Conservation (phyloP, 2,329 filamentous ascomycete genomes). For the Fusarium goolgardi region DNA sequence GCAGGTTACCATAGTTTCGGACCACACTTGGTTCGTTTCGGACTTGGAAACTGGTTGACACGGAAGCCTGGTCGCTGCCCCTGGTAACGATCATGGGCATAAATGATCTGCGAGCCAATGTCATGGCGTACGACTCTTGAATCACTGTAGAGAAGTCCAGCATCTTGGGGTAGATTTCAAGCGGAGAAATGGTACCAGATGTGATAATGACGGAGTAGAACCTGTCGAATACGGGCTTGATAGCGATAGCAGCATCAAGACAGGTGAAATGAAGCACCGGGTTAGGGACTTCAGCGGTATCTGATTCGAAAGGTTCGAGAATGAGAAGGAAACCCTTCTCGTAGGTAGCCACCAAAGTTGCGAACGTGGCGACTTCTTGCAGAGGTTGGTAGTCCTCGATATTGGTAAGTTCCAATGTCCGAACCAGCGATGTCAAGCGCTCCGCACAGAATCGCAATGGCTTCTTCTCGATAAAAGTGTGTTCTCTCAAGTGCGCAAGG, state of each 20-base stretch:
- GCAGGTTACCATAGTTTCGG: slow-evolving; percentile 91
- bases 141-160: slow-evolving; percentile 91
- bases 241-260: slow-evolving; percentile 95
- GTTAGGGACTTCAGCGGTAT: slow-evolving; percentile 94
- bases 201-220: slow-evolving; percentile 99
- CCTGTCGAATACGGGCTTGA: slow-evolving; percentile 95
- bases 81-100: slow-evolving; percentile 97
- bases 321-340: slow-evolving; percentile 97
- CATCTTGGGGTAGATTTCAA: slow-evolving; percentile 99
- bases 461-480: slow-evolving; percentile 98
- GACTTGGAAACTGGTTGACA: slow-evolving; percentile 94
- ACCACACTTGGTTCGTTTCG: slow-evolving; percentile 97
- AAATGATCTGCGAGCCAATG: slow-evolving; percentile 92
- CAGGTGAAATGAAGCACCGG: slow-evolving; percentile 98
- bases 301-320: slow-evolving; percentile 96
- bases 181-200: slow-evolving; percentile 93
- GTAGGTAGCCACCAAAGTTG: slow-evolving; percentile 94
- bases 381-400: slow-evolving; percentile 98
- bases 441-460: slow-evolving; percentile 95
- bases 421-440: slow-evolving; percentile 90
- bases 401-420: slow-evolving; percentile 94
- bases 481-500: slow-evolving; percentile 89
- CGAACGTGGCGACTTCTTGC: slow-evolving; percentile 97
- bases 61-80: slow-evolving; percentile 91
- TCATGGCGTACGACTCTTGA: slow-evolving; percentile 98